Base-by-base conservation (phyloP, 306 rosid genomes). In the Lablab purpureus region DNA sequence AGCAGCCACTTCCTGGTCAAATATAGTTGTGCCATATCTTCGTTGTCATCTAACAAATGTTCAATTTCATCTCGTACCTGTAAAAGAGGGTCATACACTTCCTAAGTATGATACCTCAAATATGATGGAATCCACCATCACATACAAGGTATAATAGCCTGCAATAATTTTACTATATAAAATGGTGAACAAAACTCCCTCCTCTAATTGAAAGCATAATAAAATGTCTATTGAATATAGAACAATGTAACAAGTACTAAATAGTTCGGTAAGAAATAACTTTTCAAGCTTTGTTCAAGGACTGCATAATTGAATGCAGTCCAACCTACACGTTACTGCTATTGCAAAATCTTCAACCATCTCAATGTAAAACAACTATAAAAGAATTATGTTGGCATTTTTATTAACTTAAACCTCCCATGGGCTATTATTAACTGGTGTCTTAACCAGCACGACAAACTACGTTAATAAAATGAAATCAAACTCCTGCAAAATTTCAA, bases 11-110 rank as follows among this genome's bases (percentile, higher is more conserved):
- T 95, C 85, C 99, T 90, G 15, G 98, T 95, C 88, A 95, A 85
- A 87, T 95, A 90, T 85, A 95, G 85, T 32, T 95, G 92, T 23
- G 97, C 96, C 99, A 95, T 93, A 84, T 95, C 98, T 77, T 95
- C 98, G 54, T 91, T 95, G 85, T 95, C 98, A 85, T 95, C 99
- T 83, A 95, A 78, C 40, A 95, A 84, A 83, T 95, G 99, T 73
- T 95, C 99, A 32, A 95, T 90, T 87, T 95, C 99, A 85, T 91
- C 98, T 51, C 99, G 87, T 73, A 91, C 99, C 99, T 95, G 79
- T 71, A 59, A 86, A 81, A 76, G 79, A 47, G 73, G 67, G 56
- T 12, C 58, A 51, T 49, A 51, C 59, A 75, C 74, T 75, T 73
- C 63, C 60, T 70, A 46, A 36, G 67, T 23, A 72, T 37, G 43